phyloP scores from a whole-genome alignment of 2,329 filamentous ascomycete species.

The Alternaria sp. region DNA sequence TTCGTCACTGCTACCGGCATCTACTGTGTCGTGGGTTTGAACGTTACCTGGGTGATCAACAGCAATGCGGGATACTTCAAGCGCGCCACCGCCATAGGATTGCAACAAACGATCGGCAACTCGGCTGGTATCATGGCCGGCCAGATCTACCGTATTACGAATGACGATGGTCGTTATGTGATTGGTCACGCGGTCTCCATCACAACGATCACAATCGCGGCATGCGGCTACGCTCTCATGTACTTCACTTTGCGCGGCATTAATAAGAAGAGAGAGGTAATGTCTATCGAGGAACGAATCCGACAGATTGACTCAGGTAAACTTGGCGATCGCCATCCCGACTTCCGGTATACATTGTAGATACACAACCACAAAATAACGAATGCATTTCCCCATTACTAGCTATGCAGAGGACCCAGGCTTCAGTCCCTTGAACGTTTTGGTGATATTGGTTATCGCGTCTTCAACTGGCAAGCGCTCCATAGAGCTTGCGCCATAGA shows the following conservation, averaged over 20 bases:
- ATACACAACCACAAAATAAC: neutral
- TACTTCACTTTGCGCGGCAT: conserved; percentile 58
- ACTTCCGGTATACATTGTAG: conserved; percentile 51
- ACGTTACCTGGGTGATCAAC: conserved; percentile 63
- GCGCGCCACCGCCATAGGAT: conserved; percentile 12
- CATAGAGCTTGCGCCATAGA: conserved; percentile 74
- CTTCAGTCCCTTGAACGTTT: conserved; percentile 57
- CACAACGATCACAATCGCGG: conserved; percentile 31
- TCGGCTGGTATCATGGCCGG: conserved; percentile 62
- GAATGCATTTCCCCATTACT: neutral
- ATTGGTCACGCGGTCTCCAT: conserved; percentile 30
- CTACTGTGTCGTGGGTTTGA: conserved; percentile 61
- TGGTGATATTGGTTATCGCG: conserved; percentile 66
- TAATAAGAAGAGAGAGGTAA: conserved; percentile 54
- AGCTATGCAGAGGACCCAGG: neutral
- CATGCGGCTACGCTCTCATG: neutral
- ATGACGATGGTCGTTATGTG: conserved; percentile 15
- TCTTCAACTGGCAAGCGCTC: conserved; percentile 71
- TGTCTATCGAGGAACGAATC: conserved; percentile 55
- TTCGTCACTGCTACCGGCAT: conserved; percentile 60
- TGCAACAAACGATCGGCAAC: conserved; percentile 51
- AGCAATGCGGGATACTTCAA: conserved; percentile 44
- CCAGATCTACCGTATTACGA: conserved; percentile 23
- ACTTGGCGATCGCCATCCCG: conserved; percentile 59
- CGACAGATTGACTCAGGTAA: conserved; percentile 53